Evolutionary conservation across 768 basidiomycete genomes (phyloP), one percentile per base, ranked within the genome.

Genomic region (Plicaturopsis crispa): DNA sequence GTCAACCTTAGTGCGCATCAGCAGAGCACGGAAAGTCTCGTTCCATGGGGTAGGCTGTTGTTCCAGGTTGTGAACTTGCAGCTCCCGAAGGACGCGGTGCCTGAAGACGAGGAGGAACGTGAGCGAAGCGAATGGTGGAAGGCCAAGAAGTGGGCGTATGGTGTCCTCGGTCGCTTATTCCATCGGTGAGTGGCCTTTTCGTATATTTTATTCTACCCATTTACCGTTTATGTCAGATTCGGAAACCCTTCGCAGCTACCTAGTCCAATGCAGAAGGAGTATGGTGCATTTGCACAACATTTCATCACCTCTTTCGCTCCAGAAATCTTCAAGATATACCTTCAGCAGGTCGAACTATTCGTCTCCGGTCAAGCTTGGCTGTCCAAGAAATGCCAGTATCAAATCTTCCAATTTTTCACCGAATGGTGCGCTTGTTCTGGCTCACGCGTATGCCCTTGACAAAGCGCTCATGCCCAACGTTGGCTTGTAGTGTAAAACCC

Each of bases 131-230:
- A 87, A 49, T 94, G 91, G 90, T 89, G 88, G 84, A 83, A 81
- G 54, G 73, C 83, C 6, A 93, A 93, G 64, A 94, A 94, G 54
- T 93, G 90, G 91, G 86, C 90, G 1, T 91, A 82, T 52, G 75
- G 72, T n/a, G 78, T 77, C 24, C 65, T 94, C 6, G 84, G 84
- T 24, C 67, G 80, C 17, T 63, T 91, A 12, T 91, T 91, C 70
- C 82, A 84, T 50, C 71, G 83, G 73, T 80, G 39, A 5, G 53
- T 36, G 10, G 35, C 11, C 30, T 24, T 35, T 2, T 31, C 18
- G 10, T 6, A 7, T 5, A 14, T 20, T 41, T 24, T 24, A 22
- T 24, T 31, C 13, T 8, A 6, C 13, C 26, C 40, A 13, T 11
- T 18, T 20, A 38, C n/a, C 18, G 45, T 24, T 33, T 26, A 22